These are phyloP conservation scores for Moniliella sp. DNA, from an alignment of 1,284 basidiomycete species.

Conservation along the genomic window DNA sequence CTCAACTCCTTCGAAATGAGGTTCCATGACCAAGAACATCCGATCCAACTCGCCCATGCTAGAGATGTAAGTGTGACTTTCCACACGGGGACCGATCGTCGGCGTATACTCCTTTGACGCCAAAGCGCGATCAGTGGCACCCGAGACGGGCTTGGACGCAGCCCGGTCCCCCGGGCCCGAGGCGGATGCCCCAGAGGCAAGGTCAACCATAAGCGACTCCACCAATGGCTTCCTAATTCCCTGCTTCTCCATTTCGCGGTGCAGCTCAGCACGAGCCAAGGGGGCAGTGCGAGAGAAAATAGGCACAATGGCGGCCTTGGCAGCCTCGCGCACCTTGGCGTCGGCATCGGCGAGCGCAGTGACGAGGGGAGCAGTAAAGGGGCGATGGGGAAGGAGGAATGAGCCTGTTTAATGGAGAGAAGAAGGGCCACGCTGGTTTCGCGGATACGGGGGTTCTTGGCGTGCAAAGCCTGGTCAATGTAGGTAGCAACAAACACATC, in stretches of 20 bases:
- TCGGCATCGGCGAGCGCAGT: slow-evolving; percentile 73
- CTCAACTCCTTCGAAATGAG: slow-evolving; percentile 73
- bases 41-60: slow-evolving; percentile 62
- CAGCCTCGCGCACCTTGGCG: slow-evolving; percentile 62
- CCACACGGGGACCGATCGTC: slow-evolving; percentile 1
- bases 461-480: not conserved
- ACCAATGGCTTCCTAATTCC: slow-evolving; percentile 61
- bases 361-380: slow-evolving; percentile 59
- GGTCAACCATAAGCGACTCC: slow-evolving; percentile 36
- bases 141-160: not conserved
- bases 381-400: slow-evolving; percentile 48
- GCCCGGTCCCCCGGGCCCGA: not conserved
- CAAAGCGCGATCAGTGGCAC: not conserved
- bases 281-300: slow-evolving; percentile 62
- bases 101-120: not conserved
- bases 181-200: slow-evolving; percentile 17
- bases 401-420: not conserved
- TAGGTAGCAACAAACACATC: not conserved
- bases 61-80: slow-evolving; percentile 45
- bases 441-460: not conserved
- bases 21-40: slow-evolving; percentile 57
- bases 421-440: not conserved
- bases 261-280: slow-evolving; percentile 69
- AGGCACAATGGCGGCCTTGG: slow-evolving; percentile 55
- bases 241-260: slow-evolving; percentile 67